Percentiles rank a stretch among this genome's conserved stretches.
Conservation (phyloP, 1,284 basidiomycete species). For the Boletellus dicymbophilus region DNA sequence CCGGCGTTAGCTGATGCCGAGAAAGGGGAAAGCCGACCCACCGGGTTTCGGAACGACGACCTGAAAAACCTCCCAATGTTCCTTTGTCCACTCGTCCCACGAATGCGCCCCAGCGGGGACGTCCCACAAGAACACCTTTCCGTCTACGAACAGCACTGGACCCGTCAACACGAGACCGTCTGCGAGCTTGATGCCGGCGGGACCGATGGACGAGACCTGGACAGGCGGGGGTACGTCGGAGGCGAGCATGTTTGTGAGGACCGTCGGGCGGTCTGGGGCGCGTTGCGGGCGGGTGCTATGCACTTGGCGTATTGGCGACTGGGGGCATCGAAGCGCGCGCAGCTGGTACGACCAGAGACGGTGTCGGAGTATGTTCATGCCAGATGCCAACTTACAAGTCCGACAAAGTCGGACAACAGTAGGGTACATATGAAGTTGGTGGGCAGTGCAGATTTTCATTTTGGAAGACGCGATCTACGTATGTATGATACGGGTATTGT, state of each 20-base stretch:
- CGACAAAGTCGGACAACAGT: too few species aligned
- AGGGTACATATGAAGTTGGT: too few species aligned
- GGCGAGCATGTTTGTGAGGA: constrained; percentile 72
- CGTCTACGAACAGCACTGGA: constrained; percentile 84
- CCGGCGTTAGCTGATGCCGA: too few species aligned
- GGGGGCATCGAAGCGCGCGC: not conserved
- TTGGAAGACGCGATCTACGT: not conserved
- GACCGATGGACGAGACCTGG: constrained; percentile 64
- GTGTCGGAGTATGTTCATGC: too few species aligned
- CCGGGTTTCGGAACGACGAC: constrained; percentile 84
- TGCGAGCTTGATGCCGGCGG: constrained; percentile 61
- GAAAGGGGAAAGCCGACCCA: constrained; percentile 27
- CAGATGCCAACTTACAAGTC: too few species aligned
- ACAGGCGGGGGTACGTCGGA: constrained; percentile 69
- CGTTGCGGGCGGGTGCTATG: constrained; percentile 15
- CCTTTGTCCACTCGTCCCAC: constrained; percentile 70
- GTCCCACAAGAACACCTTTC: constrained; percentile 90
- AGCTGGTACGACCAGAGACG: not conserved
- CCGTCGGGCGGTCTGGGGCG: constrained; percentile 26
- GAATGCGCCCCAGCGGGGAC: constrained; percentile 50
- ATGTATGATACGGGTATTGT: not conserved
- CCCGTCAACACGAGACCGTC: constrained; percentile 80
- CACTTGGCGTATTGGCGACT: constrained; percentile 11
- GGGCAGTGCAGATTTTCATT: too few species aligned
- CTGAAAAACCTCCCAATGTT: constrained; percentile 82